These are phyloP conservation scores for Colletotrichum brevisporum DNA, from an alignment of 2,329 filamentous ascomycete genomes.

Conservation along the genomic window DNA sequence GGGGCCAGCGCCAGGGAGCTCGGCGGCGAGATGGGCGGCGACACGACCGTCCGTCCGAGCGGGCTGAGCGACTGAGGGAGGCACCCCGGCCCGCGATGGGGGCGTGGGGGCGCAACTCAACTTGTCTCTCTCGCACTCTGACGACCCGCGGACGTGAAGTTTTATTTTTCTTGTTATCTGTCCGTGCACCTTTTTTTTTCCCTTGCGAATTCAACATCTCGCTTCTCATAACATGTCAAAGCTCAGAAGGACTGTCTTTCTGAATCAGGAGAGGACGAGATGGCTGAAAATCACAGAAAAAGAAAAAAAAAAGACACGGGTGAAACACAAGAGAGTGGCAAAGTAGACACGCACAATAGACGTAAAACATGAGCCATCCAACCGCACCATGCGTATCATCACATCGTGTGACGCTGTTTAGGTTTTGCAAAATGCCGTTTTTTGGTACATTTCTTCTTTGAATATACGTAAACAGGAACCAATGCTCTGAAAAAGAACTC, in stretches of 20 bases:
- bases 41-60: conserved; percentile 56
- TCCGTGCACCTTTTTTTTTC: background rate
- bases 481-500: conserved; percentile 30
- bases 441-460: background rate
- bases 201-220: conserved; percentile 42
- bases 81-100: background rate
- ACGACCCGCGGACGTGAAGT: background rate
- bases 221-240: conserved; percentile 13
- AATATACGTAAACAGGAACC: conserved; percentile 4
- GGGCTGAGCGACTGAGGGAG: background rate
- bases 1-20: conserved; percentile 57
- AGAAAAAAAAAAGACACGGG: background rate
- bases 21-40: conserved; percentile 74
- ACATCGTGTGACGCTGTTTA: background rate
- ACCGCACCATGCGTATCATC: background rate
- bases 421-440: background rate
- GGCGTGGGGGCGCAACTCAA: conserved; percentile 31
- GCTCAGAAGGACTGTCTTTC: background rate
- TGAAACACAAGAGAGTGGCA: background rate
- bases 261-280: conserved; percentile 14
- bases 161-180: background rate
- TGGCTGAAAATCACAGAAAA: background rate
- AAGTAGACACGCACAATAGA: background rate
- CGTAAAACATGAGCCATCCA: background rate
- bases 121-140: conserved; percentile 27